These are phyloP conservation scores for Adansonia gregorii DNA, from an alignment of 441 rosid genomes.

Conservation along the genomic window DNA sequence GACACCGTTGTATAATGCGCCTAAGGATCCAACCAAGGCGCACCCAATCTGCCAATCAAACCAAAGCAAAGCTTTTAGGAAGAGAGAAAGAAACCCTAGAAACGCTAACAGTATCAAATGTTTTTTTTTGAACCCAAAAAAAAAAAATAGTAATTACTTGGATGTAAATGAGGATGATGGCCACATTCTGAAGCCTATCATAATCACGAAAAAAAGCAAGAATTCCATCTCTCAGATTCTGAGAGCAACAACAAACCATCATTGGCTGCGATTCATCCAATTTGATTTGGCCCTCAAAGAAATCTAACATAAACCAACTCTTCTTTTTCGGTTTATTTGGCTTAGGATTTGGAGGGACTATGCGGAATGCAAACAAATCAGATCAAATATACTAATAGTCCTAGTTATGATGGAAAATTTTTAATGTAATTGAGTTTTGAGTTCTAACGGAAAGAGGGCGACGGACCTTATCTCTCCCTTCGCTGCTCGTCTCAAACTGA, in stretches of 20 bases:
- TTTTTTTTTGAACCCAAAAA: background rate
- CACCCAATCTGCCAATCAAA: slow-evolving; percentile 68
- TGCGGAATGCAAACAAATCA: too few relatives aligned
- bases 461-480: too few relatives aligned
- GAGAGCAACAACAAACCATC: slow-evolving; percentile 50
- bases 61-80: background rate
- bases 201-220: slow-evolving; percentile 77
- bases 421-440: too few relatives aligned
- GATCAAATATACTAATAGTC: too few relatives aligned
- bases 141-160: slow-evolving; percentile 49
- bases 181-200: slow-evolving; percentile 76
- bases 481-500: too few relatives aligned
- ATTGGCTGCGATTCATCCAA: slow-evolving; percentile 31
- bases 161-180: slow-evolving; percentile 80
- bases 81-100: slow-evolving; percentile 7
- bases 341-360: too few relatives aligned
- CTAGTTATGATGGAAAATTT: too few relatives aligned
- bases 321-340: too few relatives aligned
- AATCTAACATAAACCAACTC: background rate
- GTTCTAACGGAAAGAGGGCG: too few relatives aligned
- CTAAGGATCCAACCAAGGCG: slow-evolving; percentile 87
- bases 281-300: background rate
- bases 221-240: slow-evolving; percentile 59
- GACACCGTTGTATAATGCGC: slow-evolving; percentile 89
- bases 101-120: background rate